Conservation (phyloP, 2,329 filamentous ascomycete species). For the Ceratocystiopsis brevicomis region DNA sequence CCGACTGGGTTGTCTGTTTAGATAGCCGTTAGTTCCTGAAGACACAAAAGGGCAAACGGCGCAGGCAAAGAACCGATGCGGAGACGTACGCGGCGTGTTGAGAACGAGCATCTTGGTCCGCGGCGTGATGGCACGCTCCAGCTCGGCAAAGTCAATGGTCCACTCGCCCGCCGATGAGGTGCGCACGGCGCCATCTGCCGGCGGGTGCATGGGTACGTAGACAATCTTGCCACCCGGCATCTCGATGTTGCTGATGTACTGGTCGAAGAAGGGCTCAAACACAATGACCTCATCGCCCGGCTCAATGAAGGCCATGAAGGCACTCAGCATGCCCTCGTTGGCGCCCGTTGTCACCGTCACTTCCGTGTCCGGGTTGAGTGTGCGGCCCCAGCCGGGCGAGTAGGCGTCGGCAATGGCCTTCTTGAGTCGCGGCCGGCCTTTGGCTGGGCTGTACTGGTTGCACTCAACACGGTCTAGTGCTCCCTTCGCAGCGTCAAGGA, state of each 20-base stretch:
- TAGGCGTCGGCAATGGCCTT: constrained; percentile 90
- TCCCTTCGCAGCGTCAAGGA: constrained; percentile 76
- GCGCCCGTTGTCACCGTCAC: constrained; percentile 87
- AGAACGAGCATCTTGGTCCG: constrained; percentile 93
- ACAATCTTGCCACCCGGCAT: constrained; percentile 92
- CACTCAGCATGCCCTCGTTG: constrained; percentile 86
- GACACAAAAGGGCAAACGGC: constrained; percentile 1
- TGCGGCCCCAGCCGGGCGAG: constrained; percentile 67
- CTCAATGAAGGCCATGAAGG: constrained; percentile 96
- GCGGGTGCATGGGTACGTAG: constrained; percentile 88
- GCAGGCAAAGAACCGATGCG: neutral
- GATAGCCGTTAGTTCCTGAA: constrained; percentile 1
- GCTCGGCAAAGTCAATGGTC: constrained; percentile 66
- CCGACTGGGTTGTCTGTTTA: constrained; percentile 72
- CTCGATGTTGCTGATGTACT: constrained; percentile 97
- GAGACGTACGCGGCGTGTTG: constrained; percentile 43
- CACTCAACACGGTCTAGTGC: constrained; percentile 84
- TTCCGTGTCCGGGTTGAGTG: constrained; percentile 73
- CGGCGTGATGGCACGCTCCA: constrained; percentile 64
- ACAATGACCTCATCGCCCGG: constrained; percentile 90
- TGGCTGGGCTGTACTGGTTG: constrained; percentile 96
- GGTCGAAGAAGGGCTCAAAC: constrained; percentile 97
- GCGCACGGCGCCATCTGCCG: constrained; percentile 55
- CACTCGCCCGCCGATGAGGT: constrained; percentile 78
- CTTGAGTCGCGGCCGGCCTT: constrained; percentile 75